Conservation (phyloP, 306 rosid species). For the Chamaecrista fasciculata region DNA sequence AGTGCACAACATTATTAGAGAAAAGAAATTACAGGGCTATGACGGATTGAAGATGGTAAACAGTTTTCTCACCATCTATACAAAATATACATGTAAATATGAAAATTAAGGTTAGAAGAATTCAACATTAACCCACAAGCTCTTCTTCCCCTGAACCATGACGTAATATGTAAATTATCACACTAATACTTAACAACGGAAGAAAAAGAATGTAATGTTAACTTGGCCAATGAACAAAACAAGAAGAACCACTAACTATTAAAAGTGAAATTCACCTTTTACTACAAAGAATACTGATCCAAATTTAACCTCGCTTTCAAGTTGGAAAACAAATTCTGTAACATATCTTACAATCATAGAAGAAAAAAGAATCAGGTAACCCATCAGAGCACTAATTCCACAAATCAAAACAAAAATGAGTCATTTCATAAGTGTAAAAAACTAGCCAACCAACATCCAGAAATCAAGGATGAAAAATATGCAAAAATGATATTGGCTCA, state of each 20-base stretch:
- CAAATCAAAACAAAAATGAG: constrained; percentile 5
- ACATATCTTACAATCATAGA: constrained; percentile 15
- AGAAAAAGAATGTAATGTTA: neutral
- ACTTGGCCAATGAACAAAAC: neutral
- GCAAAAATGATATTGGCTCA: constrained; percentile 20
- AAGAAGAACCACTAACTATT: neutral
- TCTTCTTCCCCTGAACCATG: too few species aligned
- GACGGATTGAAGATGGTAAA: too few species aligned
- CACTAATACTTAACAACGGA: too few species aligned
- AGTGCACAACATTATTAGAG: too few species aligned
- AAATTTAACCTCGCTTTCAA: neutral
- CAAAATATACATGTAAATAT: too few species aligned
- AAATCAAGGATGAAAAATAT: constrained; percentile 19
- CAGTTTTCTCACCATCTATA: too few species aligned
- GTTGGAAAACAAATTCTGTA: neutral
- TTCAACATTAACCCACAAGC: too few species aligned
- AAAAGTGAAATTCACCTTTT: neutral
- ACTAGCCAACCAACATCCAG: constrained; percentile 15
- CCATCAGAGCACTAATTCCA: neutral
- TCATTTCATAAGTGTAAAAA: neutral
- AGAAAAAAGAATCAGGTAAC: neutral
- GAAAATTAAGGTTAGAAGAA: too few species aligned
- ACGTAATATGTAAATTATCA: too few species aligned
- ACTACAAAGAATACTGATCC: neutral
- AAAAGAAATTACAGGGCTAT: too few species aligned